A percentile compares a stretch with the other conserved stretches of the same genome.
phyloP scores from a whole-genome alignment of 192 early-diverging fungal species.

The Allomyces arbusculus region DNA sequence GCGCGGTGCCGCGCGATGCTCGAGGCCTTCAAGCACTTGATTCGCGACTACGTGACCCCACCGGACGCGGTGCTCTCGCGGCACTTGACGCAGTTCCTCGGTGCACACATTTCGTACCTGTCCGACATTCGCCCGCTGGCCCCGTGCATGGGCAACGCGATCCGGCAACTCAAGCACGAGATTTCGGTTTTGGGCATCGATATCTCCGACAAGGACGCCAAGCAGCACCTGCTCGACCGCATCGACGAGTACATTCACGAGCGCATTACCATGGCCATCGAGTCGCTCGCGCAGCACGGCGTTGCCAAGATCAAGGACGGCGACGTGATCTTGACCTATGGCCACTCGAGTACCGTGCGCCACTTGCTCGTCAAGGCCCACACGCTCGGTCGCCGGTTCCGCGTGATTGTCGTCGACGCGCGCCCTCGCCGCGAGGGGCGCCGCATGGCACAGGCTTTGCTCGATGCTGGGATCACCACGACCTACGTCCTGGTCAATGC shows the following conservation, averaged over 20 bases:
- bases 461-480: slow-evolving; percentile 24
- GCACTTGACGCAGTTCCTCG: slow-evolving; percentile 58
- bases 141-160: slow-evolving; percentile 84
- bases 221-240: slow-evolving; percentile 35
- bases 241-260: slow-evolving; percentile 86
- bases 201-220: slow-evolving; percentile 28
- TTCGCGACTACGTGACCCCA: slow-evolving; percentile 81
- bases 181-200: slow-evolving; percentile 35
- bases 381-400: slow-evolving; percentile 50
- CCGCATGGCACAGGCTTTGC: slow-evolving; percentile 15
- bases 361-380: slow-evolving; percentile 56
- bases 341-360: slow-evolving; percentile 76
- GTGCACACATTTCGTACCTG: slow-evolving; percentile 79
- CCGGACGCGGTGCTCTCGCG: slow-evolving; percentile 52
- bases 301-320: slow-evolving; percentile 78
- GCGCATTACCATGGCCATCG: slow-evolving; percentile 62
- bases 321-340: slow-evolving; percentile 81
- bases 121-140: slow-evolving; percentile 64
- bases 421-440: slow-evolving; percentile 72
- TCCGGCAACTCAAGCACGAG: slow-evolving; percentile 71
- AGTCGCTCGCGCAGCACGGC: slow-evolving; percentile 54
- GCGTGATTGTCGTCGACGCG: slow-evolving; percentile 80
- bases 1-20: slow-evolving; percentile 80
- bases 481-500: slow-evolving; percentile 47
- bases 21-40: slow-evolving; percentile 64